Conservation (phyloP, 78 protist genomes). For the Trichosphaerium sp. region DNA sequence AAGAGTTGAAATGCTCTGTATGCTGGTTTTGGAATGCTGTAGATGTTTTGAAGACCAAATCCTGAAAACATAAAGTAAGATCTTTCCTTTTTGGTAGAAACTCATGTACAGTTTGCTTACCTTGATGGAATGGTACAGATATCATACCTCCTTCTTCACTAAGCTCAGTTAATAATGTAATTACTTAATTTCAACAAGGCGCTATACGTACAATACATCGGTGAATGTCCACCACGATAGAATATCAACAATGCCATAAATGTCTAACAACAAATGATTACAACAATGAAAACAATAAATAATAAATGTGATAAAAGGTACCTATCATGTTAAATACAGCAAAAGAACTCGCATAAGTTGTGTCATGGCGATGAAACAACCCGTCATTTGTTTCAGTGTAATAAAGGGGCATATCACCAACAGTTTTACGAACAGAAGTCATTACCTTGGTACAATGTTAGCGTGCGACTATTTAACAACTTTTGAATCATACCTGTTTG, state of each 20-base stretch:
- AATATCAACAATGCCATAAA: conserved; percentile 29
- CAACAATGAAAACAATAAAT: too few relatives aligned
- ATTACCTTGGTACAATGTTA: too few relatives aligned
- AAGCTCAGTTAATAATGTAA: too few relatives aligned
- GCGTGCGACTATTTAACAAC: conserved; percentile 16
- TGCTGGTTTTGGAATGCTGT: conserved; percentile 24
- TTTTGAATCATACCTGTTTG: conserved; percentile 13
- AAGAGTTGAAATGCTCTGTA: conserved; percentile 34
- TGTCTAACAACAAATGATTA: too few relatives aligned
- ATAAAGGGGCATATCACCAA: conserved; percentile 13
- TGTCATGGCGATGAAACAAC: conserved; percentile 20
- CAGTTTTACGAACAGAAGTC: too few relatives aligned
- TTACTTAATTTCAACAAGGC: too few relatives aligned
- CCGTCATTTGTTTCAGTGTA: conserved; percentile 41
- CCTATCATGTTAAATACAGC: conserved; percentile 23
- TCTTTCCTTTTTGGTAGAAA: too few relatives aligned
- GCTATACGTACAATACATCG: too few relatives aligned
- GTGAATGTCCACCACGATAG: conserved; percentile 41
- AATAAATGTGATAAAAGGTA: too few relatives aligned
- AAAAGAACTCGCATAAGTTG: conserved; percentile 23
- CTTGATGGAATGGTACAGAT: conserved; percentile 22
- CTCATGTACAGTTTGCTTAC: too few relatives aligned
- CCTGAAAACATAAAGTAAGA: too few relatives aligned
- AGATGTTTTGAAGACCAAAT: conserved; percentile 28
- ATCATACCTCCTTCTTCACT: conserved; percentile 39